phyloP scores from a whole-genome alignment of 176 grass and related monocot genomes.

The Typha latifolia region DNA sequence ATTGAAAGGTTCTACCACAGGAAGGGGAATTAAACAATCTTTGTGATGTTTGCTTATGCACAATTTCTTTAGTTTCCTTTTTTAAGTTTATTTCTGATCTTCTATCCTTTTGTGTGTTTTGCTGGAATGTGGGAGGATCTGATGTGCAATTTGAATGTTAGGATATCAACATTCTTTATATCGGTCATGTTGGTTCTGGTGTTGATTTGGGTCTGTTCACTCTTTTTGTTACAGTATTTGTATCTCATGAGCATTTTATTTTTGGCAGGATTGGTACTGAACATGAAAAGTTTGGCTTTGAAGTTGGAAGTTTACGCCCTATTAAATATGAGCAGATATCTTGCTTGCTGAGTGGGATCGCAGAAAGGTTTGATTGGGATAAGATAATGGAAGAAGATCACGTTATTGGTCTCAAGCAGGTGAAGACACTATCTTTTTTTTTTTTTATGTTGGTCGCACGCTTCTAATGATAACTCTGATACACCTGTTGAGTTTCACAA shows the following conservation, averaged over 20 bases:
- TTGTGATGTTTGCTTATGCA: too few species aligned
- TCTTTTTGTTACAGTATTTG: not conserved
- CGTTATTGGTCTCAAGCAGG: conserved; percentile 93
- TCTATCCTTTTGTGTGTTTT: too few species aligned
- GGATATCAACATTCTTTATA: too few species aligned
- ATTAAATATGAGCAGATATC: conserved; percentile 90
- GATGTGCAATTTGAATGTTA: too few species aligned
- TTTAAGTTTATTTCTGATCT: too few species aligned
- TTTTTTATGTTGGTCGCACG: not conserved
- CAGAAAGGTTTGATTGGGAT: conserved; percentile 91
- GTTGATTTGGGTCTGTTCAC: not conserved
- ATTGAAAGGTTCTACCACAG: too few species aligned
- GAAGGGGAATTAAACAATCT: too few species aligned
- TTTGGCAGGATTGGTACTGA: conserved; percentile 88
- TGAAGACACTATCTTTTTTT: not conserved
- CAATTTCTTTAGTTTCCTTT: too few species aligned
- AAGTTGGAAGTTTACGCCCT: conserved; percentile 67
- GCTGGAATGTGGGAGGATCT: too few species aligned
- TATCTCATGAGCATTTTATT: not conserved
- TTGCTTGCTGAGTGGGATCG: conserved; percentile 67
- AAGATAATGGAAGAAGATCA: conserved; percentile 75
- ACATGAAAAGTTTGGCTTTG: conserved; percentile 98
- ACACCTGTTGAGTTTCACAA: not conserved
- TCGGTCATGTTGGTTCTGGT: not conserved
- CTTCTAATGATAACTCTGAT: not conserved